A percentile compares a stretch with the other conserved stretches of the same genome.
Evolutionary conservation across 345 rosid genomes (phyloP).

Genomic region (Alliaria petiolata): DNA sequence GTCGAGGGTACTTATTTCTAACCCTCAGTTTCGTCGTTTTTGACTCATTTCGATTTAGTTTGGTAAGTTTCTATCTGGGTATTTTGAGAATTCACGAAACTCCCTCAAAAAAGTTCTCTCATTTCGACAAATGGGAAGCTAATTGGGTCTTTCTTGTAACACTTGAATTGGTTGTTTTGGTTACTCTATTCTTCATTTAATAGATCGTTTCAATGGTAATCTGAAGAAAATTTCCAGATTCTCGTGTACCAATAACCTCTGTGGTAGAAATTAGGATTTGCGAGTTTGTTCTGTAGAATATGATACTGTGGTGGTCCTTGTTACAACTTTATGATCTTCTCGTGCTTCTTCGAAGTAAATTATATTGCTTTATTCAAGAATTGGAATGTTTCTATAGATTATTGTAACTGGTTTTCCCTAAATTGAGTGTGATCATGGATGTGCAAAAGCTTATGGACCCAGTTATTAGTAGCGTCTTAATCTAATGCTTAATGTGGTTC

Average conservation of each 20-base stretch:
- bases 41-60: not conserved
- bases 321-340: not conserved
- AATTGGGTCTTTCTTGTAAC: not conserved
- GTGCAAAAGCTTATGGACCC: not conserved
- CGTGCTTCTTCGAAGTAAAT: not conserved
- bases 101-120: not conserved
- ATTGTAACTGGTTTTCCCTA: not conserved
- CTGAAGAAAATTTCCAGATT: not conserved
- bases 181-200: not conserved
- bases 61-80: not conserved
- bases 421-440: not conserved
- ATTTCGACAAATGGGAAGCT: not conserved
- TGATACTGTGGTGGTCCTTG: not conserved
- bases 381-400: no score
- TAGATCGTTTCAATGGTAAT: not conserved
- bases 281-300: not conserved
- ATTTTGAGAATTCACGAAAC: not conserved
- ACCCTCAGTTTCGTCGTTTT: not conserved
- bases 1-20: slow-evolving; percentile 48
- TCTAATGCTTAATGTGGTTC: slow-evolving; percentile 1
- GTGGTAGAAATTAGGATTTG: not conserved
- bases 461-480: not conserved
- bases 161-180: not conserved
- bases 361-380: no score
- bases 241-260: not conserved